Conservation (phyloP, 1,284 basidiomycete species). For the Apiotrichum siamense region DNA sequence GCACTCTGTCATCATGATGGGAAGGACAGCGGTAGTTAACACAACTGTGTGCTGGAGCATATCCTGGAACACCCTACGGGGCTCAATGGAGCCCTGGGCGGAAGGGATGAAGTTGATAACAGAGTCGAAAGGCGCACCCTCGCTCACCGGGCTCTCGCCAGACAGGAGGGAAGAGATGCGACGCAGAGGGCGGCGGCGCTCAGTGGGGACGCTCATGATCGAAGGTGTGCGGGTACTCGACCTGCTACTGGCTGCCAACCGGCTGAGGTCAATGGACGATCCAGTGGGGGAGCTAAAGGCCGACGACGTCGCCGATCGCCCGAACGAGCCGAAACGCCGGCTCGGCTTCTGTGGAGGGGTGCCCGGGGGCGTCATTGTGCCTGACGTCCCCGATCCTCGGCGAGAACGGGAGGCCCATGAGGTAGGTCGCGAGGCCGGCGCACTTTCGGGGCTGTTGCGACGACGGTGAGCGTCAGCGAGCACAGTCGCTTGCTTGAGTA, state of each 20-base stretch:
- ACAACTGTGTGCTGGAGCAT: constrained; percentile 37
- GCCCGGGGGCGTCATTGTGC: constrained; percentile 4
- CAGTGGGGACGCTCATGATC: background rate
- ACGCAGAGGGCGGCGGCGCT: background rate
- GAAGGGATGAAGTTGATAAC: constrained; percentile 37
- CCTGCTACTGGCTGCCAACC: background rate
- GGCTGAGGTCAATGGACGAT: constrained; percentile 5
- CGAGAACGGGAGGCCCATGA: constrained; percentile 7
- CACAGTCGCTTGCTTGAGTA: constrained; percentile 24
- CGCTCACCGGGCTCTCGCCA: background rate
- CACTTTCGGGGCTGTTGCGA: background rate
- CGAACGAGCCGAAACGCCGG: background rate
- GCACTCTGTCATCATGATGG: constrained; percentile 16
- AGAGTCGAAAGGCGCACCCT: constrained; percentile 28
- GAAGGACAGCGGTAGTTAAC: constrained; percentile 31
- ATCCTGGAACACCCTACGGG: constrained; percentile 24
- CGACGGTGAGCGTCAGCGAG: constrained; percentile 25
- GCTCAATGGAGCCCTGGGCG: constrained; percentile 10
- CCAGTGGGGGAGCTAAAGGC: constrained; percentile 2
- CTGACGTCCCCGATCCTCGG: constrained; percentile 11
- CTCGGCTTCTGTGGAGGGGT: background rate
- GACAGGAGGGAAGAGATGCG: constrained; percentile 11
- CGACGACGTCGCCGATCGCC: background rate
- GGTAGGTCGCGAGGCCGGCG: background rate
- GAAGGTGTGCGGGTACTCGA: too few species aligned